Conservation (phyloP, 805 yeast species). For the Scheffersomyces amazonensis region DNA sequence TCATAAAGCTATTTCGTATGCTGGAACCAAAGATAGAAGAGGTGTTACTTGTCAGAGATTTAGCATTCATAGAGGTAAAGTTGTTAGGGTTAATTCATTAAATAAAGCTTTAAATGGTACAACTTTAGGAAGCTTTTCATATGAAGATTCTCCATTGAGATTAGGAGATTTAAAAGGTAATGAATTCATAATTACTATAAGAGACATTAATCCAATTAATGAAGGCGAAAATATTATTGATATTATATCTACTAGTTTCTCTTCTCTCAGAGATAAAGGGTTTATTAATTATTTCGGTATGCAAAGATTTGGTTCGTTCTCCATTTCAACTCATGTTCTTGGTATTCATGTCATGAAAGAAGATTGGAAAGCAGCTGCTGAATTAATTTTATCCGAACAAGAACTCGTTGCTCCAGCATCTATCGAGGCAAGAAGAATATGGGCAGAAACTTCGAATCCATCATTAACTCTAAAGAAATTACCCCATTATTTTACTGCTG, state of each 20-base stretch:
- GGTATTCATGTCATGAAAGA: slow-evolving; percentile 71
- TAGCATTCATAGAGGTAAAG: slow-evolving; percentile 64
- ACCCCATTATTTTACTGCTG: slow-evolving; percentile 91
- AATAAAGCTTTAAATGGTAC: slow-evolving; percentile 77
- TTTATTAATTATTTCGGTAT: slow-evolving; percentile 95
- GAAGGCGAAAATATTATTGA: slow-evolving; percentile 33
- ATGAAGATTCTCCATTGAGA: slow-evolving; percentile 56
- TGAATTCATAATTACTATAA: slow-evolving; percentile 79
- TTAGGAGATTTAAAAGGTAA: slow-evolving; percentile 89
- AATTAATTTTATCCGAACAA: slow-evolving; percentile 80
- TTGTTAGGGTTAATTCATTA: slow-evolving; percentile 71
- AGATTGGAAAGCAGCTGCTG: slow-evolving; percentile 79
- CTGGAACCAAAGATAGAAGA: slow-evolving; percentile 96
- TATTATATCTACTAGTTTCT: slow-evolving; percentile 50
- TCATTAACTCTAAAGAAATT: slow-evolving; percentile 60
- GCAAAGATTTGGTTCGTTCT: slow-evolving; percentile 97
- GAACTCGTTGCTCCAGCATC: slow-evolving; percentile 81
- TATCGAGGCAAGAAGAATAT: slow-evolving; percentile 73
- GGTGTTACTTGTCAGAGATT: slow-evolving; percentile 90
- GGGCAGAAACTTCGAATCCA: slow-evolving; percentile 76
- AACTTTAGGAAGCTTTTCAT: slow-evolving; percentile 74
- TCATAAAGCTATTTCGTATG: slow-evolving; percentile 68
- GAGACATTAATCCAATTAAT: slow-evolving; percentile 55
- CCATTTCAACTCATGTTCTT: slow-evolving; percentile 83
- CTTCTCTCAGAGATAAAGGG: slow-evolving; percentile 62